phyloP scores from a whole-genome alignment of 176 grass and related monocot genomes.

The Aechmea fasciata region DNA sequence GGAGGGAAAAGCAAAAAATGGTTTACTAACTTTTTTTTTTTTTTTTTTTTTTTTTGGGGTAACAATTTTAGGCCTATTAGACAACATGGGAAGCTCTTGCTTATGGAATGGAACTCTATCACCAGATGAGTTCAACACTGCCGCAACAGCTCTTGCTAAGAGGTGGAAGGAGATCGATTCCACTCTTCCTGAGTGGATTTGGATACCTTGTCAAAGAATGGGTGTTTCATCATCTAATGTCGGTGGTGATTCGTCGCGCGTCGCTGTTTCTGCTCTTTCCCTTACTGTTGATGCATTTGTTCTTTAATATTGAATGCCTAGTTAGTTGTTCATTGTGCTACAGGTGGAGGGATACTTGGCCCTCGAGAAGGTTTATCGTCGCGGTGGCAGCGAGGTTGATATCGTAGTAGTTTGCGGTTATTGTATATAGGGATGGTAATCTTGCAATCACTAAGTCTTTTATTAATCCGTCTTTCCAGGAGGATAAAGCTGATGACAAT shows the following conservation, averaged over 20 bases:
- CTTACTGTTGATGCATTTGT: not conserved
- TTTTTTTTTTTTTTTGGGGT: no score
- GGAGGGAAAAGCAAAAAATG: no score
- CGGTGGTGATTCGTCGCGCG: slow-evolving; percentile 12
- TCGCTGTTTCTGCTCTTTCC: not conserved
- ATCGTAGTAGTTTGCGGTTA: not conserved
- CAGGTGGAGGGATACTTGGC: slow-evolving; percentile 60
- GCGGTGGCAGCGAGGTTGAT: slow-evolving; percentile 17
- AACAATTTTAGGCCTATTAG: not conserved
- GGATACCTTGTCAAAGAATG: slow-evolving; percentile 41
- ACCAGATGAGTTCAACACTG: slow-evolving; percentile 39
- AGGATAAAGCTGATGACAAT: slow-evolving; percentile 14
- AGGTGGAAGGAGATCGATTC: slow-evolving; percentile 53
- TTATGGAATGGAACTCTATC: slow-evolving; percentile 43
- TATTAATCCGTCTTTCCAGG: slow-evolving; percentile 11
- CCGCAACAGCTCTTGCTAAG: slow-evolving; percentile 31
- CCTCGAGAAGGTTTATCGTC: slow-evolving; percentile 38
- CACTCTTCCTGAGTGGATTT: slow-evolving; percentile 49
- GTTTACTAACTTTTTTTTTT: no score
- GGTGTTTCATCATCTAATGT: slow-evolving; percentile 30
- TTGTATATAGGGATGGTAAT: not conserved
- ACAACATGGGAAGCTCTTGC: slow-evolving; percentile 31
- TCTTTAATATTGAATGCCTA: not conserved
- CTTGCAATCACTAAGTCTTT: slow-evolving; percentile 8
- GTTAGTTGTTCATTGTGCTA: slow-evolving; percentile 6